Percentiles rank a stretch among this genome's conserved stretches.
Conservation (phyloP, 1,139 yeast species). For the Taiozyma sp. region DNA sequence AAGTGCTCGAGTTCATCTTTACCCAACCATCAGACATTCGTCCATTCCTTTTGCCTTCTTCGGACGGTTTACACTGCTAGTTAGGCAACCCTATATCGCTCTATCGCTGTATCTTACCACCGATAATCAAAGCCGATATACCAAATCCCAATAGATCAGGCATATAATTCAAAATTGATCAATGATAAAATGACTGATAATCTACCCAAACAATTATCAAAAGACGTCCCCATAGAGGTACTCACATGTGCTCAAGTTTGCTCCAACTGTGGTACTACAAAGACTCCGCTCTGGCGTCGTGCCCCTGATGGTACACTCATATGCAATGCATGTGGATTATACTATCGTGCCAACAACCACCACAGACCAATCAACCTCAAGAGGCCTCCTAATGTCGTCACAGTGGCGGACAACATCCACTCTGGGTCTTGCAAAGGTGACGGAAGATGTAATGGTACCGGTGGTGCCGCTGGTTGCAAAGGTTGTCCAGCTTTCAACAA, state of each 20-base stretch:
- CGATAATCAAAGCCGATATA: not conserved
- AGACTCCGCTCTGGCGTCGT: slow-evolving; percentile 85
- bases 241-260: slow-evolving; percentile 21
- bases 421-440: slow-evolving; percentile 75
- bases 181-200: not conserved
- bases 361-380: slow-evolving; percentile 74
- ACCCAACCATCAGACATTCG: not conserved
- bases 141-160: not conserved
- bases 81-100: not conserved
- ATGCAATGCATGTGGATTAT: slow-evolving; percentile 86
- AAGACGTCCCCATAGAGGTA: not conserved
- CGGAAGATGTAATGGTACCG: slow-evolving; percentile 83
- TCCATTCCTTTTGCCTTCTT: not conserved
- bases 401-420: slow-evolving; percentile 30
- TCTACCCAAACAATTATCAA: not conserved
- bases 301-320: slow-evolving; percentile 77
- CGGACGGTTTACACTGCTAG: not conserved
- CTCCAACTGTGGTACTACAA: slow-evolving; percentile 77
- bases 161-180: not conserved
- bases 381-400: slow-evolving; percentile 56
- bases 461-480: slow-evolving; percentile 73
- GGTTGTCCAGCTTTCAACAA: slow-evolving; percentile 84
- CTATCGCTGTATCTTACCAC: not conserved
- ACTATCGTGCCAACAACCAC: slow-evolving; percentile 68
- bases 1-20: not conserved